Percentiles rank a stretch among this genome's conserved stretches.
These are phyloP conservation scores for Podila epicladia DNA, from an alignment of 192 early-diverging fungal genomes.

Conservation along the genomic window DNA sequence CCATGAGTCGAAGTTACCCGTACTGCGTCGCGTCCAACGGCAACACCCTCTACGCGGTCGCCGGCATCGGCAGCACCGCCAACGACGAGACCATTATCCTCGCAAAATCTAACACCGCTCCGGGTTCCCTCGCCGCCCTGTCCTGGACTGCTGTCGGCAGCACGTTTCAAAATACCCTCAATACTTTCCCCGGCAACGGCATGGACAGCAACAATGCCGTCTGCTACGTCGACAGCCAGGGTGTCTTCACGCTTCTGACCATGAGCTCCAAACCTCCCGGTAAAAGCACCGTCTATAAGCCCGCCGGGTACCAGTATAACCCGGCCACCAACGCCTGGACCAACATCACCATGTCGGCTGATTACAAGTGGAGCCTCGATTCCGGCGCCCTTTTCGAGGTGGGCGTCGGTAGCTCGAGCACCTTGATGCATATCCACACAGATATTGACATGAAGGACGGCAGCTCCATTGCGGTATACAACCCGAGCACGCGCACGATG, in stretches of 20 bases:
- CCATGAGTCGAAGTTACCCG: no score
- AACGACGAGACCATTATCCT: conserved; percentile 1
- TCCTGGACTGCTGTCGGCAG: conserved; percentile 15
- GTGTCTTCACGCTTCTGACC: conserved; percentile 20
- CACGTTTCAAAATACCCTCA: neutral
- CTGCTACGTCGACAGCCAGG: conserved; percentile 13
- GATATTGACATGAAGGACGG: neutral
- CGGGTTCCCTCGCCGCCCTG: conserved; percentile 4
- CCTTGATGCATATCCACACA: conserved; percentile 13
- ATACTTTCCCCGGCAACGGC: conserved; percentile 3
- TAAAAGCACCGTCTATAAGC: neutral
- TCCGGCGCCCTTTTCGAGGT: neutral
- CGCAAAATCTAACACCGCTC: conserved; percentile 18
- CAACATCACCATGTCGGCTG: conserved; percentile 6
- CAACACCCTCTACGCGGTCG: conserved; percentile 4
- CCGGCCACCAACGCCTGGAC: conserved; percentile 10
- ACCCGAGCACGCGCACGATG: no score
- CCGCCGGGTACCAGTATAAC: conserved; percentile 21
- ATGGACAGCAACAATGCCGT: neutral
- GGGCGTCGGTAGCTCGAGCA: neutral
- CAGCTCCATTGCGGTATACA: neutral
- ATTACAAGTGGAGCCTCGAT: conserved; percentile 7
- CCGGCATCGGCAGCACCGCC: neutral
- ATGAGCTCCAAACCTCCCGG: neutral
- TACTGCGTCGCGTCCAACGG: conserved; percentile 26